Percentiles rank a stretch among this genome's conserved stretches.
Conservation (phyloP, 225 moss, liverwort and hornwort genomes). For the Marchantia paleacea region DNA sequence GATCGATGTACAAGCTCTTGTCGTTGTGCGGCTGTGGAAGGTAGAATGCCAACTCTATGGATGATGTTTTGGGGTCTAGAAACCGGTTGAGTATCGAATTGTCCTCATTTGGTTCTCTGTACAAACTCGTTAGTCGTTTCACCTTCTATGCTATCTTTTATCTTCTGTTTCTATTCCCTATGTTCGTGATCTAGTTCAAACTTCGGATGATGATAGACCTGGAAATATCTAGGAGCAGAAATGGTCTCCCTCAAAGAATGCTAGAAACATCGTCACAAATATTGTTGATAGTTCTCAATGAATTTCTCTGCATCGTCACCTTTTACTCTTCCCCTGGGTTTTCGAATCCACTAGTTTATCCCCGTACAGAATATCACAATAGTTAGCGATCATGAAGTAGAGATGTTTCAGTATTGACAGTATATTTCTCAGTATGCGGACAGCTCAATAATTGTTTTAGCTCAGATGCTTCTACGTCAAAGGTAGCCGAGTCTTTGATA, state of each 20-base stretch:
- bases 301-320: background rate
- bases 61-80: background rate
- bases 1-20: conserved; percentile 94
- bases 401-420: background rate
- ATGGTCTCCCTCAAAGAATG: background rate
- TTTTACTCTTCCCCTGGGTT: background rate
- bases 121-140: background rate
- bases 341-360: background rate
- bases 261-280: background rate
- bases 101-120: background rate
- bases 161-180: background rate
- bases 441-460: background rate
- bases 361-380: background rate
- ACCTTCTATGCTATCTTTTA: too few species aligned
- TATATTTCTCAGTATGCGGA: background rate
- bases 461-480: background rate
- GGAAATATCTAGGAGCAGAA: background rate
- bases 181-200: background rate
- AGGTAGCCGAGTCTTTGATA: background rate
- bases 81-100: background rate
- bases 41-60: conserved; percentile 30
- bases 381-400: background rate
- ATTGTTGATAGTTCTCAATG: background rate
- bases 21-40: conserved; percentile 99
- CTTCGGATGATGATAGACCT: background rate